Conservation (phyloP, 805 yeast species). For the Candida dendrica region DNA sequence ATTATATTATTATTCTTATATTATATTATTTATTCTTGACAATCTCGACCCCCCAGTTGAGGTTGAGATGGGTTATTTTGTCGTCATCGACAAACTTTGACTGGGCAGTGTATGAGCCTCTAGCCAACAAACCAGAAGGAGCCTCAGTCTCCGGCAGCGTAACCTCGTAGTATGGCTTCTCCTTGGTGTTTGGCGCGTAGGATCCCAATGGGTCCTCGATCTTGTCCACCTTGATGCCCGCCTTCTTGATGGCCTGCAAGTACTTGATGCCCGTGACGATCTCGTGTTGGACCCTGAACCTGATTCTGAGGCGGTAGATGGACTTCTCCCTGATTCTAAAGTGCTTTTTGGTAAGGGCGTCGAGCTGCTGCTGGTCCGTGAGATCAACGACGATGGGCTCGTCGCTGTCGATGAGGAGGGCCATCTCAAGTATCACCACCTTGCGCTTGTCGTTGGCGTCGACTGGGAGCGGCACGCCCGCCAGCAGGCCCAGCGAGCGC, state of each 20-base stretch:
- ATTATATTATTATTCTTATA: too few relatives aligned
- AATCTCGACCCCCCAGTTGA: conserved; percentile 84
- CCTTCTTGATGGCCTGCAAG: conserved; percentile 75
- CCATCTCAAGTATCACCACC: conserved; percentile 75
- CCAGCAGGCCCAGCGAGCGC: conserved; percentile 70
- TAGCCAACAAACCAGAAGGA: conserved; percentile 81
- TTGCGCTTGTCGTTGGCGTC: conserved; percentile 61
- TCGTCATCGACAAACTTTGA: conserved; percentile 88
- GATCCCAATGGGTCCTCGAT: conserved; percentile 85
- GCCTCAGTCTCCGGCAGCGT: conserved; percentile 70
- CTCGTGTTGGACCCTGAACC: conserved; percentile 82
- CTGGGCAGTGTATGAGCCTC: conserved; percentile 77
- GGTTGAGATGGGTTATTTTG: conserved; percentile 57
- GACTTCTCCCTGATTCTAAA: conserved; percentile 77
- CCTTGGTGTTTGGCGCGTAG: conserved; percentile 80
- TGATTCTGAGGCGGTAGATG: conserved; percentile 61
- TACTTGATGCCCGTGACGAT: conserved; percentile 87
- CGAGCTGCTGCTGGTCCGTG: conserved; percentile 53
- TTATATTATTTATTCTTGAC: conserved; percentile 40
- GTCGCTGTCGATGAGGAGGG: conserved; percentile 63
- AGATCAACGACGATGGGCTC: conserved; percentile 62
- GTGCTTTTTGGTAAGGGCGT: conserved; percentile 52
- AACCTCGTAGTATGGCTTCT: conserved; percentile 69
- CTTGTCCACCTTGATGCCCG: conserved; percentile 83
- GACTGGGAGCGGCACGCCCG: conserved; percentile 54